Evolutionary conservation across 2,329 filamentous ascomycete genomes (phyloP).

Genomic region (Colletotrichum somersetense): DNA sequence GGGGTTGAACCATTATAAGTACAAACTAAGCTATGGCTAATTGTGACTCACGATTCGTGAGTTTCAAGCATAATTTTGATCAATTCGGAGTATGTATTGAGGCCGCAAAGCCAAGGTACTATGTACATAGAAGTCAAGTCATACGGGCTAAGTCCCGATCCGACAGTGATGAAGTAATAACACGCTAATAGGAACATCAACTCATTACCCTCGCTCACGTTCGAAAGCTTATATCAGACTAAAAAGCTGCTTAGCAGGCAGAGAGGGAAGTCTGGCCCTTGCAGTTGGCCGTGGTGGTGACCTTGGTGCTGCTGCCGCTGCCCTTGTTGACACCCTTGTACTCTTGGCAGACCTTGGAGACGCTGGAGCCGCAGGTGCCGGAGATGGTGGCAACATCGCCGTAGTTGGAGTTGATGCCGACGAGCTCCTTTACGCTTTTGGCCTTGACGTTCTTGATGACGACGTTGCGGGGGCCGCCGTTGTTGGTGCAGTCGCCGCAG

Average conservation of each 20-base stretch:
- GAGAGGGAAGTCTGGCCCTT: conserved; percentile 40
- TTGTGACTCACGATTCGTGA: not conserved
- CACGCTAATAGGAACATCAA: conserved; percentile 7
- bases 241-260: conserved; percentile 21
- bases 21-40: not conserved
- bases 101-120: conserved; percentile 22
- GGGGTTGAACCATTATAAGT: not conserved
- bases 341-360: conserved; percentile 43
- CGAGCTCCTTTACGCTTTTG: conserved; percentile 49
- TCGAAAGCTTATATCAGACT: too few species aligned
- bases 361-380: conserved; percentile 44
- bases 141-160: not conserved
- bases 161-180: conserved; percentile 26
- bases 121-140: conserved; percentile 32
- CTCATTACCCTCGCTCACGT: conserved; percentile 20
- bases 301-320: conserved; percentile 37
- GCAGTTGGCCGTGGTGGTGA: conserved; percentile 42
- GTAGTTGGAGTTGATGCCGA: conserved; percentile 57
- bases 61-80: not conserved
- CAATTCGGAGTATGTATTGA: conserved; percentile 20
- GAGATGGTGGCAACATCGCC: conserved; percentile 46
- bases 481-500: conserved; percentile 57
- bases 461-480: conserved; percentile 40
- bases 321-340: conserved; percentile 42
- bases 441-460: conserved; percentile 41